Conservation (phyloP, 2,329 filamentous ascomycete species). For the Meredithiella fracta region DNA sequence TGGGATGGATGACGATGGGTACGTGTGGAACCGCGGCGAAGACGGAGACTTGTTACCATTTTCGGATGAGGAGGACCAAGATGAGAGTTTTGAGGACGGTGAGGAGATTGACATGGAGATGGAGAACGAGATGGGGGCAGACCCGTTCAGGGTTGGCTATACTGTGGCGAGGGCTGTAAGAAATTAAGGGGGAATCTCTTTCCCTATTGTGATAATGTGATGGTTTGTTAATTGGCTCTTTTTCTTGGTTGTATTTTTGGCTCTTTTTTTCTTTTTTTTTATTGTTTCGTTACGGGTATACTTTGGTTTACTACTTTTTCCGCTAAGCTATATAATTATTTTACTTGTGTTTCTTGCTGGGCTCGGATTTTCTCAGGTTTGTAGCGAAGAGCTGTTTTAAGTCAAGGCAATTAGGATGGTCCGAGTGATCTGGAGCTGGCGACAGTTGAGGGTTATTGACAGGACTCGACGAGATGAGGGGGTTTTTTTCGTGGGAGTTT, state of each 20-base stretch:
- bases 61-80: slow-evolving; percentile 33
- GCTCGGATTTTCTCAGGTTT: too few species aligned
- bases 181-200: background rate
- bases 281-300: background rate
- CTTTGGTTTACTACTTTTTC: too few species aligned
- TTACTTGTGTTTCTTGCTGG: too few species aligned
- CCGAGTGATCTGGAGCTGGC: background rate
- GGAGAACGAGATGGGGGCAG: slow-evolving; percentile 18
- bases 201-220: background rate
- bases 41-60: slow-evolving; percentile 40
- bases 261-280: background rate
- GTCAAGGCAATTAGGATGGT: too few species aligned
- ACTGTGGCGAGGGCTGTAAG: slow-evolving; percentile 1
- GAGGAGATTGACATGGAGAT: slow-evolving; percentile 23
- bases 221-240: background rate
- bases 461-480: background rate
- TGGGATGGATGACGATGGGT: slow-evolving; percentile 26
- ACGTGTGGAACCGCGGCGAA: slow-evolving; percentile 41
- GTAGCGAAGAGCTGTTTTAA: too few species aligned
- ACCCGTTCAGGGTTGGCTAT: slow-evolving; percentile 25
- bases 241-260: background rate
- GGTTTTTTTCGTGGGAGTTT: too few species aligned
- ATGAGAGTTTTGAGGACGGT: slow-evolving; percentile 29
- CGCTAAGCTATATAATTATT: too few species aligned
- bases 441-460: background rate